Evolutionary conservation across 208 protist species (phyloP).

Genomic region (Acanthamoeba royreba): DNA sequence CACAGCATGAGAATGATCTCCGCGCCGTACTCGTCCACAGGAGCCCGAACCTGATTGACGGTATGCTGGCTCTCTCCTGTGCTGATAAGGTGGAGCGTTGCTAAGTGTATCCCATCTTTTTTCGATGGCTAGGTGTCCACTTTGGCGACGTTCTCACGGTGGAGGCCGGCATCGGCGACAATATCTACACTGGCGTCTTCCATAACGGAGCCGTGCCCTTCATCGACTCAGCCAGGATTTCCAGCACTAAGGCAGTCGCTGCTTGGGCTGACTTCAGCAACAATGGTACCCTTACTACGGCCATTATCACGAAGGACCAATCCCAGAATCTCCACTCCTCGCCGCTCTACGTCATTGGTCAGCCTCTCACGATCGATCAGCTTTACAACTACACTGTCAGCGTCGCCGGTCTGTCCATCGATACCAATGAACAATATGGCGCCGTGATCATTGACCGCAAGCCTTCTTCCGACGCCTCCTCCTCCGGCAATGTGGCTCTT

Average conservation of each 20-base stretch:
- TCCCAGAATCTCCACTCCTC: not conserved
- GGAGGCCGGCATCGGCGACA: not conserved
- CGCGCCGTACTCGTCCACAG: not conserved
- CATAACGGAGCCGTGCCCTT: not conserved
- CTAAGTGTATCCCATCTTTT: not conserved
- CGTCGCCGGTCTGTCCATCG: not conserved
- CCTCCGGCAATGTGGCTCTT: not conserved
- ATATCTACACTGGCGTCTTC: not conserved
- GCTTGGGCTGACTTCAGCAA: not conserved
- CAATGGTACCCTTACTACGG: not conserved
- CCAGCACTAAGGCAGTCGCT: not conserved
- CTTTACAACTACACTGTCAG: not conserved
- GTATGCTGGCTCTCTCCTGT: not conserved
- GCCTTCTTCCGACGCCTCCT: not conserved
- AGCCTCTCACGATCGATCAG: not conserved
- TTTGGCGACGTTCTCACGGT: not conserved
- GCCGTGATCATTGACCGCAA: not conserved
- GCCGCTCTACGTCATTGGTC: not conserved
- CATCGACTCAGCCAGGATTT: not conserved
- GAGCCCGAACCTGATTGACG: not conserved
- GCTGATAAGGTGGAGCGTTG: too few relatives aligned
- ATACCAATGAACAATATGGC: not conserved
- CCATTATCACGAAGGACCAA: not conserved
- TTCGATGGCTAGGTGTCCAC: not conserved
- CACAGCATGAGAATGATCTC: not conserved